Evolutionary conservation across 257 asterid species (phyloP).

Genomic region (Ajuga chamaepitys): DNA sequence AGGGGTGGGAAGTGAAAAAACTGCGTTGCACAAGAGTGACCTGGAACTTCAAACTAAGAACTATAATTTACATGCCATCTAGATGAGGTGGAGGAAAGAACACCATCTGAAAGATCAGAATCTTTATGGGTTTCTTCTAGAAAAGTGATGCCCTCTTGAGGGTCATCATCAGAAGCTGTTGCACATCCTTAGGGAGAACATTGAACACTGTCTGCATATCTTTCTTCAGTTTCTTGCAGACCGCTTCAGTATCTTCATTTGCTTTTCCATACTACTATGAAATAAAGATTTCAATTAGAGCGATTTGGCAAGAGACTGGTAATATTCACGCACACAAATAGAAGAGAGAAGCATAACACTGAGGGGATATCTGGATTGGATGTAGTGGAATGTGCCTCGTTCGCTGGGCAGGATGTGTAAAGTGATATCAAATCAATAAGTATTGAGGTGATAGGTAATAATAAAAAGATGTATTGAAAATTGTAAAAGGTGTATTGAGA

Average conservation of each 20-base stretch:
- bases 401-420: too few relatives aligned
- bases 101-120: slow-evolving; percentile 15
- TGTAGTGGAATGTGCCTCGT: too few relatives aligned
- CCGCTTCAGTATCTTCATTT: slow-evolving; percentile 47
- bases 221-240: slow-evolving; percentile 61
- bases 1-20: background rate
- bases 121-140: slow-evolving; percentile 27
- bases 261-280: slow-evolving; percentile 46
- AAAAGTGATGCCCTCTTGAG: slow-evolving; percentile 69
- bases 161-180: slow-evolving; percentile 78
- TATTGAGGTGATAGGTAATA: too few relatives aligned
- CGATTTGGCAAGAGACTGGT: background rate
- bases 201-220: slow-evolving; percentile 67
- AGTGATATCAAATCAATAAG: too few relatives aligned
- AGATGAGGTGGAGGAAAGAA: slow-evolving; percentile 20
- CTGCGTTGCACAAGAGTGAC: background rate
- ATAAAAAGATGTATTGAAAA: too few relatives aligned
- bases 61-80: slow-evolving; percentile 29
- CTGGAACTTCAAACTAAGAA: background rate
- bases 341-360: too few relatives aligned
- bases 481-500: too few relatives aligned
- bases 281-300: slow-evolving; percentile 16
- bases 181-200: slow-evolving; percentile 73
- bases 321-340: background rate
- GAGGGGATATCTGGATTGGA: too few relatives aligned